phyloP scores from a whole-genome alignment of 1,139 yeast species.

The Kodamaea derodonti region DNA sequence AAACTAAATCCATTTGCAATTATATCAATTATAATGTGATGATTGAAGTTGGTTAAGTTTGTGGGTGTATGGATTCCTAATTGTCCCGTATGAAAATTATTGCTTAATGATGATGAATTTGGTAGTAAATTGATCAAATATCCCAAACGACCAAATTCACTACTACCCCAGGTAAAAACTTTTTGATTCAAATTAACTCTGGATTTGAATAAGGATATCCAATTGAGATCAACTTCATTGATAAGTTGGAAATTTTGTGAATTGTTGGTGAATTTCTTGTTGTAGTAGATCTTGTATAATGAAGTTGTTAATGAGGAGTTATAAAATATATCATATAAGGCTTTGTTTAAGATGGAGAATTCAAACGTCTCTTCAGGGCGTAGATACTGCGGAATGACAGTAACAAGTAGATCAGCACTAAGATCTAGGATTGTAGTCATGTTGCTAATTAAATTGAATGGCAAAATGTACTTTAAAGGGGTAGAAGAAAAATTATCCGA shows the following conservation, averaged over 20 bases:
- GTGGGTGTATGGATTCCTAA: conserved; percentile 44
- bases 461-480: not conserved
- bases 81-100: conserved; percentile 12
- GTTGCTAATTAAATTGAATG: not conserved
- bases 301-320: conserved; percentile 27
- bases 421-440: conserved; percentile 20
- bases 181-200: conserved; percentile 38
- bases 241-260: conserved; percentile 13
- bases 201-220: conserved; percentile 48
- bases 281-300: conserved; percentile 46
- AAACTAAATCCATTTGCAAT: conserved; percentile 70
- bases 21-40: conserved; percentile 47
- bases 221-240: conserved; percentile 31
- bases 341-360: conserved; percentile 42
- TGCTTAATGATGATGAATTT: not conserved
- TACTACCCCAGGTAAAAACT: conserved; percentile 63
- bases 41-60: conserved; percentile 27
- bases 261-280: conserved; percentile 47
- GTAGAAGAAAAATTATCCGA: no score
- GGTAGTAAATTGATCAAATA: conserved; percentile 22
- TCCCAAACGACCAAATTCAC: conserved; percentile 56
- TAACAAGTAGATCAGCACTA: conserved; percentile 45
- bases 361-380: conserved; percentile 44
- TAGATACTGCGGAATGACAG: conserved; percentile 33
- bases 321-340: conserved; percentile 21